A percentile compares a stretch with the other conserved stretches of the same genome.
These are phyloP conservation scores for Tuber calosporum DNA, from an alignment of 495 filamentous ascomycete genomes.

Conservation along the genomic window DNA sequence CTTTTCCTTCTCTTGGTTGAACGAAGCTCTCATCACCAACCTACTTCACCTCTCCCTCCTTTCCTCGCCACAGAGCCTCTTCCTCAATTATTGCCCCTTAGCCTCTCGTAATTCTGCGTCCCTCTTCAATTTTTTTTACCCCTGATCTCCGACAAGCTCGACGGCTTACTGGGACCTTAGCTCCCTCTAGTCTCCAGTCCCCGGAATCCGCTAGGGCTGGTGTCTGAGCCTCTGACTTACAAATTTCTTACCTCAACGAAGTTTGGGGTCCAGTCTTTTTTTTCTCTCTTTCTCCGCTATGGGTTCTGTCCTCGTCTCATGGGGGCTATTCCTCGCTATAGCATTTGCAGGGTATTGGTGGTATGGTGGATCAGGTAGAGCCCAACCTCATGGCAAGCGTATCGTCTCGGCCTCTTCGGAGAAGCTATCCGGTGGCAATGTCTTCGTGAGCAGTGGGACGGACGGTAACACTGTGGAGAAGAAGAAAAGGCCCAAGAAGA, in stretches of 20 bases:
- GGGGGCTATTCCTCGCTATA: slow-evolving; percentile 34
- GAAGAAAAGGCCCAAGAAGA: slow-evolving; percentile 37
- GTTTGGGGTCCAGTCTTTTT: background rate
- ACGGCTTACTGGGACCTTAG: background rate
- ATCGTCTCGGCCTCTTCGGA: slow-evolving; percentile 7
- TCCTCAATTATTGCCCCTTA: background rate
- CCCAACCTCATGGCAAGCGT: slow-evolving; percentile 19
- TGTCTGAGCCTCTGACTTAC: background rate
- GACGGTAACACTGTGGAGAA: slow-evolving; percentile 25
- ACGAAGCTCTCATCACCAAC: background rate
- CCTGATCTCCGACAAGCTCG: background rate
- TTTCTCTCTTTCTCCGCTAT: slow-evolving; percentile 7
- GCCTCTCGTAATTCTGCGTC: background rate
- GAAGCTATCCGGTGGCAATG: slow-evolving; percentile 15
- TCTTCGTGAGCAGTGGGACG: slow-evolving; percentile 29
- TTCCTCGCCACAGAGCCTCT: slow-evolving; percentile 11
- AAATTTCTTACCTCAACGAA: background rate
- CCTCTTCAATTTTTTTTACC: background rate
- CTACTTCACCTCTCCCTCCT: slow-evolving; percentile 8
- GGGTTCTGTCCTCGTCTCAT: slow-evolving; percentile 33
- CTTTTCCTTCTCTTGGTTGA: background rate
- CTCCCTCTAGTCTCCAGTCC: background rate
- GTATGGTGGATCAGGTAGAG: slow-evolving; percentile 16
- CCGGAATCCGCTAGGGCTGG: background rate
- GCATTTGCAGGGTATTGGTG: slow-evolving; percentile 38